Evolutionary conservation across 768 basidiomycete species (phyloP).

Genomic region (Lyophyllum atratum): DNA sequence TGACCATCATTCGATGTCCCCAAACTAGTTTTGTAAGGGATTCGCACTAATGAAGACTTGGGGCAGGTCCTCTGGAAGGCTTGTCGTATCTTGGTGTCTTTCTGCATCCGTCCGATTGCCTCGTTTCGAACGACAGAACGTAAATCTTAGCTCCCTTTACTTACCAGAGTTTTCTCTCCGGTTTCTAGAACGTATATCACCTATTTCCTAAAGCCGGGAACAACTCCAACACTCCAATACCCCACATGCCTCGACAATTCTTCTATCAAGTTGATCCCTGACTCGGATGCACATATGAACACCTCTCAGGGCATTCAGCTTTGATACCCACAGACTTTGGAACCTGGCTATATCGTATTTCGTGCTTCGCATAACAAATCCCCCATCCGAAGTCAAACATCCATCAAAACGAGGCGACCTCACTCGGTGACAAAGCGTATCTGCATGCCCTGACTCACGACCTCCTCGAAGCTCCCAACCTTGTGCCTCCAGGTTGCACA

Average conservation of each 20-base stretch:
- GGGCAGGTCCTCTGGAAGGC: constrained; percentile 4
- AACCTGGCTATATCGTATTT: constrained; percentile 2
- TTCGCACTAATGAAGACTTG: not conserved
- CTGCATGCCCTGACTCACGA: not conserved
- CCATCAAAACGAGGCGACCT: constrained; percentile 11
- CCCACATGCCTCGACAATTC: constrained; percentile 11
- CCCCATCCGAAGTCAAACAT: constrained; percentile 1
- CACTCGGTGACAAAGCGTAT: not conserved
- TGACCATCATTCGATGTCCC: not conserved
- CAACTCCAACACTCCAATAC: not conserved
- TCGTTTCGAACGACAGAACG: constrained; percentile 7
- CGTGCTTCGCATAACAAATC: constrained; percentile 7
- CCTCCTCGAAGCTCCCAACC: not conserved
- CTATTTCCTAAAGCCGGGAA: not conserved
- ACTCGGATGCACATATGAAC: not conserved
- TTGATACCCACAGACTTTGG: constrained; percentile 3
- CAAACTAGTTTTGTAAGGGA: not conserved
- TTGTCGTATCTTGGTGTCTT: constrained; percentile 5
- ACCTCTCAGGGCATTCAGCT: not conserved
- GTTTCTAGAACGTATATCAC: constrained; percentile 6
- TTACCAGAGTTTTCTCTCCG: constrained; percentile 3
- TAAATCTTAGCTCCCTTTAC: constrained; percentile 4
- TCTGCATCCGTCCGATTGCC: constrained; percentile 10
- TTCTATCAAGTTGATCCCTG: constrained; percentile 1
- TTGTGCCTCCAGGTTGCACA: not conserved